Conservation (phyloP, 2,329 filamentous ascomycete species). For the Pyrenochaeta sp. region DNA sequence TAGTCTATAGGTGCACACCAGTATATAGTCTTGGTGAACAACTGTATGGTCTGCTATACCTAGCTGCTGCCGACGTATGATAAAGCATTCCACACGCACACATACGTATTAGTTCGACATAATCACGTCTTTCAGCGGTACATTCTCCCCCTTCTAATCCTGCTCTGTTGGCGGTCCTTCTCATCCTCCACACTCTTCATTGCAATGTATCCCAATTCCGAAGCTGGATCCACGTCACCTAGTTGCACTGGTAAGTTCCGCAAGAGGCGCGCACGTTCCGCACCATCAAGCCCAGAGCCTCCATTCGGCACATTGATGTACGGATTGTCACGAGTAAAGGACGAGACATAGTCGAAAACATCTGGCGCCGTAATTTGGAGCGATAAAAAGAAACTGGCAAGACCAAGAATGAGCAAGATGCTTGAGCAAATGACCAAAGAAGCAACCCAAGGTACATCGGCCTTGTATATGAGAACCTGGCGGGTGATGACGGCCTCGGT, state of each 20-base stretch:
- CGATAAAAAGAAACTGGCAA: constrained; percentile 5
- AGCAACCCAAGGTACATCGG: constrained; percentile 4
- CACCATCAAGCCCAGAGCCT: constrained; percentile 6
- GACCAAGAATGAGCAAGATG: constrained; percentile 4
- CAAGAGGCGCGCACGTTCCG: constrained; percentile 9
- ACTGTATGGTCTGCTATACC: no score
- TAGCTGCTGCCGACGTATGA: no score
- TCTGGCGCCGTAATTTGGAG: constrained; percentile 5
- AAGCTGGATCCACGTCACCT: background rate
- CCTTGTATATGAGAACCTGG: constrained; percentile 6
- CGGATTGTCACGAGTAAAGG: constrained; percentile 13
- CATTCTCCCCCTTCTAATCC: background rate
- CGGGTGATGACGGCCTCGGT: constrained; percentile 3
- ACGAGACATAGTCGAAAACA: constrained; percentile 12
- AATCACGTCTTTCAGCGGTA: background rate
- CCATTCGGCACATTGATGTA: constrained; percentile 9
- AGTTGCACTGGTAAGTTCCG: background rate
- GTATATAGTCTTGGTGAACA: background rate
- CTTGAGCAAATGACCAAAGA: constrained; percentile 8
- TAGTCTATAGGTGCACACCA: background rate
- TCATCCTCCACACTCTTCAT: background rate
- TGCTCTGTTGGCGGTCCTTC: background rate
- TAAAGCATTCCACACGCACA: no score
- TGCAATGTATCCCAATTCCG: background rate
- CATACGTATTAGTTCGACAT: background rate